Conservation (phyloP, 176 grass and related monocot species). For the Triticum monococcum region DNA sequence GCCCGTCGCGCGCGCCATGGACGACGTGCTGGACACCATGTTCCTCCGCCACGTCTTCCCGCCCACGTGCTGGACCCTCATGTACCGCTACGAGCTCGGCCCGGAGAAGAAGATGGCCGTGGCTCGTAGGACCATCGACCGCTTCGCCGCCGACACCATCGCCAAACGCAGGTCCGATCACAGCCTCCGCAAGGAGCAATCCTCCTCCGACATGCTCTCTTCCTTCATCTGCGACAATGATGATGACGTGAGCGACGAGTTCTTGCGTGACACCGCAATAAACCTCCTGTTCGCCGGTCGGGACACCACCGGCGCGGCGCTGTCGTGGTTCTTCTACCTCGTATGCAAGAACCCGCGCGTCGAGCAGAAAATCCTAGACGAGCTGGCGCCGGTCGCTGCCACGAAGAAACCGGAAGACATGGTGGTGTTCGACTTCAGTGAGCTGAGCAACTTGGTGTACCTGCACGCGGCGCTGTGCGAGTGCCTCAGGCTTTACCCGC, state of each 20-base stretch:
- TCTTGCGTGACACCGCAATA: slow-evolving; percentile 56
- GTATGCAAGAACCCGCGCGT: slow-evolving; percentile 51
- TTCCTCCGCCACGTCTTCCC: slow-evolving; percentile 54
- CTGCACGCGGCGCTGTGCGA: slow-evolving; percentile 68
- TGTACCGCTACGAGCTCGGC: slow-evolving; percentile 37
- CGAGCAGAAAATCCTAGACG: slow-evolving; percentile 53
- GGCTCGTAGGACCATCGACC: slow-evolving; percentile 51
- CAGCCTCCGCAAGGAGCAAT: neutral
- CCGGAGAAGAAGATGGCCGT: slow-evolving; percentile 56
- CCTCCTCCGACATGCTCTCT: slow-evolving; percentile 43
- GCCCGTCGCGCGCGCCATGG: slow-evolving; percentile 69
- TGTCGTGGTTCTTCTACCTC: slow-evolving; percentile 79
- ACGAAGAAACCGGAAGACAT: neutral
- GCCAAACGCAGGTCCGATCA: slow-evolving; percentile 35
- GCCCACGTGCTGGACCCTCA: slow-evolving; percentile 48
- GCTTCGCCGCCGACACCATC: slow-evolving; percentile 52
- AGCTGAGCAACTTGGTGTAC: slow-evolving; percentile 46
- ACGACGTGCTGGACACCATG: slow-evolving; percentile 48
- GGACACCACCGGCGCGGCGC: slow-evolving; percentile 44
- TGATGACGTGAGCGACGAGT: slow-evolving; percentile 18
- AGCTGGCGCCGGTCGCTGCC: slow-evolving; percentile 39
- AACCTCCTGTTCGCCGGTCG: neutral
- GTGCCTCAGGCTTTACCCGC: slow-evolving; percentile 64
- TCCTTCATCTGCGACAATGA: slow-evolving; percentile 38
- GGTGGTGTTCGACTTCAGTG: slow-evolving; percentile 43